A percentile compares a stretch with the other conserved stretches of the same genome.
Conservation (phyloP, 2,329 filamentous ascomycete species). For the Fusarium agapanthi region DNA sequence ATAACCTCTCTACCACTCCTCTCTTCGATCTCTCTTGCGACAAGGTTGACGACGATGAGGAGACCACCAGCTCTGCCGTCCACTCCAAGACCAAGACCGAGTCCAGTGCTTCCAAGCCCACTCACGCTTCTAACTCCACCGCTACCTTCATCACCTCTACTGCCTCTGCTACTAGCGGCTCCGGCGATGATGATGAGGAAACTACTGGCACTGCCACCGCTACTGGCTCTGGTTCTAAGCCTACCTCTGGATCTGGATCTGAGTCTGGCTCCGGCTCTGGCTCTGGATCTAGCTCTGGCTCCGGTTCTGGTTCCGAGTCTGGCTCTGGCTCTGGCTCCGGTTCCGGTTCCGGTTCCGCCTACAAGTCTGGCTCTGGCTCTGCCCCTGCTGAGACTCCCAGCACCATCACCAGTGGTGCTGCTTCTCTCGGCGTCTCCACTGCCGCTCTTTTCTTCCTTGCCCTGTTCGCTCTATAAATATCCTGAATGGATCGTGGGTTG, state of each 20-base stretch:
- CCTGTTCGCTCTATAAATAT: slow-evolving; percentile 39
- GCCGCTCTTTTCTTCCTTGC: slow-evolving; percentile 33
- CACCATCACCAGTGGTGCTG: slow-evolving; percentile 24
- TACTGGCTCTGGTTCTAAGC: slow-evolving; percentile 8
- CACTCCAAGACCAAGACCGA: slow-evolving; percentile 36
- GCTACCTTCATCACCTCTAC: slow-evolving; percentile 54
- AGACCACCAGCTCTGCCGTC: slow-evolving; percentile 23
- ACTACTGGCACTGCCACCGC: slow-evolving; percentile 48
- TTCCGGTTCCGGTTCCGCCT: slow-evolving; percentile 22
- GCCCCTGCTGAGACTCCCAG: slow-evolving; percentile 32
- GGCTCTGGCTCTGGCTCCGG: slow-evolving; percentile 23
- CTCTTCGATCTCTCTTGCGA: slow-evolving; percentile 65
- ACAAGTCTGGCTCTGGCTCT: slow-evolving; percentile 18
- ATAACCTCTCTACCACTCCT: slow-evolving; percentile 60
- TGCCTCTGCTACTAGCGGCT: slow-evolving; percentile 56
- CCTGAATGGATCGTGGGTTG: slow-evolving; percentile 37
- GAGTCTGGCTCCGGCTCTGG: not conserved
- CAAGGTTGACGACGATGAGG: slow-evolving; percentile 41
- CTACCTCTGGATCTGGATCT: not conserved
- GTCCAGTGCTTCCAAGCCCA: slow-evolving; percentile 13
- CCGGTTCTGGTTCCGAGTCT: slow-evolving; percentile 21
- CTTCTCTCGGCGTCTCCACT: slow-evolving; percentile 28
- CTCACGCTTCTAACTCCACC: slow-evolving; percentile 36
- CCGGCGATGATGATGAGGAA: slow-evolving; percentile 59
- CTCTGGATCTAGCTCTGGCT: slow-evolving; percentile 11